Evolutionary conservation across 108 stramenopile genomes (phyloP), one percentile per base, ranked within the genome.

Genomic region (Ochromonas danica): DNA sequence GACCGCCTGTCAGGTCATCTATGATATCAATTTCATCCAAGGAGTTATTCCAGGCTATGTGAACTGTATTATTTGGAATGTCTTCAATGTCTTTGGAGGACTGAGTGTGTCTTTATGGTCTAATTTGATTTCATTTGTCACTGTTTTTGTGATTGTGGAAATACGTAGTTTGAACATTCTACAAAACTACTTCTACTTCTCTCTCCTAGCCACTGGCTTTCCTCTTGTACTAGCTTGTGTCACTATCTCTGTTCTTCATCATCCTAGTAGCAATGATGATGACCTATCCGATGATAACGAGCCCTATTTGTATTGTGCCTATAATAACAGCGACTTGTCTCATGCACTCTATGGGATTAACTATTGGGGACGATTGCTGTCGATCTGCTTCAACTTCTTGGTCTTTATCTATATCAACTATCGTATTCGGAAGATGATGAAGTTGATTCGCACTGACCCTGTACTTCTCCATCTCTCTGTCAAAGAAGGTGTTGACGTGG

Each of bases 21-120:
- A 67, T 36, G 63, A 67, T 36, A 67, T 67, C 31, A 67, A 67
- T 36, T 67, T 31, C 63, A 35, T 67, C 6, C 35, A 14, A 25
- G 63, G 63, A 35, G 31, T 67, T 6, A 36, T 6, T 35, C 17
- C 17, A 31, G 31, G 30, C 3, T 22, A 67, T 6, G 35, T 6
- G 3, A 10, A 3, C 6, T 67, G 63, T 67, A 14, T 31, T 6
- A 67, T 25, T 14, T 67, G 31, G 17, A 22, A 33, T 31, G 3
- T 67, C 31, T 67, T 67, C 14, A 25, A 67, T 51, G 6, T 51
- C 22, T 14, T 51, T 14, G 63, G 63, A 14, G 63, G 63, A 36
- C 6, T 67, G 31, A 14, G 14, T 36, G 63, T 67, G 14, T 67
- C 63, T 28, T 67, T 67, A 3, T 67, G 63, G 63, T 14, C 63